Conservation (phyloP, 345 rosid genomes). For the Salix dunnii region DNA sequence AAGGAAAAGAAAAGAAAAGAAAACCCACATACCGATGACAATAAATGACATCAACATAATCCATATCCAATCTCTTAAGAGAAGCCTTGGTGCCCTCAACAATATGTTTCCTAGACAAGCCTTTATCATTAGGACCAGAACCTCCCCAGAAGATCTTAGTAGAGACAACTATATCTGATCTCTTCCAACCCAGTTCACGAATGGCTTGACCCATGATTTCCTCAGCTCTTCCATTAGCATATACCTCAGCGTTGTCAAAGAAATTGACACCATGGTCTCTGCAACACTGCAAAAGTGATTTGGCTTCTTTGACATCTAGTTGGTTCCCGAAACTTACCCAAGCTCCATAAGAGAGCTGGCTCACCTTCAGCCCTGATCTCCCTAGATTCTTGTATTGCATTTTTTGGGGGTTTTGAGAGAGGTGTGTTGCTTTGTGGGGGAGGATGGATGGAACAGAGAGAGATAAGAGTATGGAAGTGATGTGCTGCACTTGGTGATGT, state of each 20-base stretch:
- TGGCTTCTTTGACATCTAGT: conserved; percentile 93
- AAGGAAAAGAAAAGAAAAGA: neutral
- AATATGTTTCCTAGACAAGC: conserved; percentile 82
- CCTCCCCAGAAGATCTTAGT: conserved; percentile 99
- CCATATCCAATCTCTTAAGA: conserved; percentile 88
- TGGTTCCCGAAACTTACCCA: conserved; percentile 99
- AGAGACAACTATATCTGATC: conserved; percentile 84
- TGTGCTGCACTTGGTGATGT: no score
- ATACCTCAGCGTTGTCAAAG: conserved; percentile 99
- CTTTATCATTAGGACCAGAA: conserved; percentile 90
- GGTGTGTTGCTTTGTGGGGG: no score
- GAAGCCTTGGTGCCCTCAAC: conserved; percentile 94
- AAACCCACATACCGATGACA: conserved; percentile 56
- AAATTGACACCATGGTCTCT: conserved; percentile 88
- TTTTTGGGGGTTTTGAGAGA: neutral
- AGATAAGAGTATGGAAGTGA: neutral
- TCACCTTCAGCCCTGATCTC: conserved; percentile 81
- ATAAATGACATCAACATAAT: conserved; percentile 80
- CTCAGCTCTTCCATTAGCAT: conserved; percentile 94
- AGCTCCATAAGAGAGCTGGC: conserved; percentile 84
- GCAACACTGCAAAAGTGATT: conserved; percentile 88
- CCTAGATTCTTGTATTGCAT: conserved; percentile 96
- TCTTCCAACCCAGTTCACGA: conserved; percentile 96
- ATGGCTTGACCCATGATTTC: conserved; percentile 99
- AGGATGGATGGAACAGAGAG: neutral